Percentiles rank a stretch among this genome's conserved stretches.
Evolutionary conservation across 495 filamentous ascomycete species (phyloP).

Genomic region (Aspergillus nidulans): DNA sequence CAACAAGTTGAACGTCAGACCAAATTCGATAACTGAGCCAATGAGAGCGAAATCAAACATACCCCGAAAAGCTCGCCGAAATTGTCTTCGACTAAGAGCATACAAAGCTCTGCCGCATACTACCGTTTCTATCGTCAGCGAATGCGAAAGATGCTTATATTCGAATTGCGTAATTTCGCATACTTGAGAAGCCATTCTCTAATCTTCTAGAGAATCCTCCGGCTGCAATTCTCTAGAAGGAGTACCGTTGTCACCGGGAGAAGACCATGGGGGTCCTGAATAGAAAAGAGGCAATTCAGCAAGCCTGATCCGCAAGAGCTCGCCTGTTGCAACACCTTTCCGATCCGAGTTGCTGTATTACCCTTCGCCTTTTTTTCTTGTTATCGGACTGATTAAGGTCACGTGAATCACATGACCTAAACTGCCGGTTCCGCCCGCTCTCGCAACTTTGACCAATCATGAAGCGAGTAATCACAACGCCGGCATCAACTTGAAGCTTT

Average conservation of each 20-base stretch:
- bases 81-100: slow-evolving; percentile 80
- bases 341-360: background rate
- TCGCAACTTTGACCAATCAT: slow-evolving; percentile 40
- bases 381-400: slow-evolving; percentile 23
- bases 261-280: slow-evolving; percentile 30
- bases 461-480: slow-evolving; percentile 36
- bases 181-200: slow-evolving; percentile 54
- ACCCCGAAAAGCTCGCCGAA: slow-evolving; percentile 89
- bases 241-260: slow-evolving; percentile 59
- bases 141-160: background rate
- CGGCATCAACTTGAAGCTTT: slow-evolving; percentile 48
- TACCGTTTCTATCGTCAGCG: slow-evolving; percentile 39
- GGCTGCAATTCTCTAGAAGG: slow-evolving; percentile 63
- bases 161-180: slow-evolving; percentile 6
- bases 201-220: slow-evolving; percentile 63
- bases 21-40: background rate
- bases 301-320: background rate
- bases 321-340: background rate
- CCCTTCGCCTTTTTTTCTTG: slow-evolving; percentile 30
- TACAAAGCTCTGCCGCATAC: slow-evolving; percentile 75
- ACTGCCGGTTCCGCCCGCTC: slow-evolving; percentile 43
- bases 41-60: slow-evolving; percentile 33
- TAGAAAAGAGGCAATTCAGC: background rate
- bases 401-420: slow-evolving; percentile 30
- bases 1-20: slow-evolving; percentile 5